Evolutionary conservation across 2,329 filamentous ascomycete species (phyloP), one percentile per base, ranked within the genome.

Genomic region (Diaporthe helianthi): DNA sequence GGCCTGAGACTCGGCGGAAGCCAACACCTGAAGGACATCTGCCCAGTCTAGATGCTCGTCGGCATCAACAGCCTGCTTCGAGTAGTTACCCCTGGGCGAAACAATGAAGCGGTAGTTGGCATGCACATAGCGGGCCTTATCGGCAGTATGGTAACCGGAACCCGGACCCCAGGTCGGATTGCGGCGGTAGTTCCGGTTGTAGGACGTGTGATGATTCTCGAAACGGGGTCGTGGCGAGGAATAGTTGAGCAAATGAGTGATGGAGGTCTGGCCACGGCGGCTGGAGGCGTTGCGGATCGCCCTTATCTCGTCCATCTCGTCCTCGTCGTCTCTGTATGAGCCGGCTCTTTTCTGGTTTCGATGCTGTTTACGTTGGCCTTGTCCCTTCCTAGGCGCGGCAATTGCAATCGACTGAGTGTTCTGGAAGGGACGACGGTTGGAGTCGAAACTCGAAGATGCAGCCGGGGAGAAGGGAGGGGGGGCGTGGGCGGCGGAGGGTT

Each of bases 71-170:
- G 93, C 92, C 77, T 98, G 94, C 7, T 88, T 87, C 70, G 88
- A 86, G 78, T 98, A 99, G 76, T 91, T 88, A 69, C 89, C 91
- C 68, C 89, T 86, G 4, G 96, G 95, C 71, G 93, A 90, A 64
- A 99, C 94, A 70, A 99, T 92, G 79, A 99, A 99, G 68, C 96
- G 92, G 78, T 99, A 99, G 79, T 99, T 99, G 73, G 96, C 94
- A 79, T 99, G 94, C 19, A 99, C 87, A 69, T 86, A 95, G 85
- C 92, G 90, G 69, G 94, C 92, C 82, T 98, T 98, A 80, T 99
- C 96, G 52, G 90, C 88, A 17, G 93, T 90, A 79, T 98, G 94
- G 79, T 97, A 93, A 31, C 94, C 94, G 44, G 94, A 97, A 4
- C 94, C 93, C 49, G 93, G 84, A 0, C 93, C 93, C 91, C 92